A percentile compares a stretch with the other conserved stretches of the same genome.
These are phyloP conservation scores for Phytophthora brassicae DNA, from an alignment of 352 stramenopile genomes.

Conservation along the genomic window DNA sequence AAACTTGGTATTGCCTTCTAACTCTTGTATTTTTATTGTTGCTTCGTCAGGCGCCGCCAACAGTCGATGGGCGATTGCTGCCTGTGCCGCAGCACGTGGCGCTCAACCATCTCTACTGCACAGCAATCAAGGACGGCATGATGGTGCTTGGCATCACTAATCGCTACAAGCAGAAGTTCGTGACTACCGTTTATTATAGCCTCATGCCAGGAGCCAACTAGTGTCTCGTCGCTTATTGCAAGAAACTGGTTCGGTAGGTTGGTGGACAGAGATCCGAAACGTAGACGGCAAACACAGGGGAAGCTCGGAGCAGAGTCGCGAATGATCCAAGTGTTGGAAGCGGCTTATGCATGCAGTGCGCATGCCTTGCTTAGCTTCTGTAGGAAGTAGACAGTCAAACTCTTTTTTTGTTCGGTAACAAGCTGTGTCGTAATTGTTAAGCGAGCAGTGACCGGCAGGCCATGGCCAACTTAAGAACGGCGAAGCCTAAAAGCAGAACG, in stretches of 20 bases:
- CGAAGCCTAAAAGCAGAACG: conserved; percentile 39
- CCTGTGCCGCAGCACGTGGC: conserved; percentile 98
- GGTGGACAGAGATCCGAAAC: conserved; percentile 13
- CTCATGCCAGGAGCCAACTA: conserved; percentile 87
- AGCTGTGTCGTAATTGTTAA: conserved; percentile 26
- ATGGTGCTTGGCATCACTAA: conserved; percentile 99
- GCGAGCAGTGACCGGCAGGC: conserved; percentile 20
- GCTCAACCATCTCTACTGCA: conserved; percentile 99
- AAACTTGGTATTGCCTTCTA: too few species aligned
- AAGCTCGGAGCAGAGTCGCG: conserved; percentile 29
- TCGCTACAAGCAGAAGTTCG: conserved; percentile 97
- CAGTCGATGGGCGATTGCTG: conserved; percentile 94
- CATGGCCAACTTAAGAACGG: conserved; percentile 37
- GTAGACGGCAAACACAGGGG: conserved; percentile 25
- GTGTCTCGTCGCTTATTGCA: conserved; percentile 8
- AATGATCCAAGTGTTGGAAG: conserved; percentile 49
- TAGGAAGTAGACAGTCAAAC: conserved; percentile 35
- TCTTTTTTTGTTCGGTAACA: conserved; percentile 30
- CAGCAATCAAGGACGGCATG: conserved; percentile 98
- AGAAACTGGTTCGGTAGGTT: conserved; percentile 14
- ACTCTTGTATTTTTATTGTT: conserved; percentile 32
- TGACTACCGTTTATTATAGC: conserved; percentile 98
- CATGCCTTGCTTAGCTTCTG: conserved; percentile 31
- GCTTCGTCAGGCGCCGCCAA: conserved; percentile 78
- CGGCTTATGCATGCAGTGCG: conserved; percentile 33